Evolutionary conservation across 805 yeast species (phyloP).

Genomic region (baker's yeast (Saccharomyces cerevisiae)): DNA sequence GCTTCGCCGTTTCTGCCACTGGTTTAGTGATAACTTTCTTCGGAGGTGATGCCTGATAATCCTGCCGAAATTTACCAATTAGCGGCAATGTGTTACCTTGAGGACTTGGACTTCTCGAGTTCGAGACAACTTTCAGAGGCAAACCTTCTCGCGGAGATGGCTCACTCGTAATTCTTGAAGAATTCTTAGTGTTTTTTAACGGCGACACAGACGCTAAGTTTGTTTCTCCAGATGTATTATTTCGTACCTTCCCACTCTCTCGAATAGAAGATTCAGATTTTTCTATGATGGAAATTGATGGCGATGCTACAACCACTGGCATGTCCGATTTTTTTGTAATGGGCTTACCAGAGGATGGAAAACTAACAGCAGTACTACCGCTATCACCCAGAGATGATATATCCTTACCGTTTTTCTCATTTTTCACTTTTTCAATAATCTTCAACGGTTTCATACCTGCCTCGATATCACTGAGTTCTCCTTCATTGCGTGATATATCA

Average conservation of each 20-base stretch:
- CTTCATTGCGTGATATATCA: not conserved
- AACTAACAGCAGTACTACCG: not conserved
- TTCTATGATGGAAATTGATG: not conserved
- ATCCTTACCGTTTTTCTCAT: constrained; percentile 5
- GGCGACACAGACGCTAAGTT: not conserved
- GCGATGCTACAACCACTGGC: not conserved
- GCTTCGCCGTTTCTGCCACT: not conserved
- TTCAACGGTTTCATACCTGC: constrained; percentile 57
- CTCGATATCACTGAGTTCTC: constrained; percentile 15
- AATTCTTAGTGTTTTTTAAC: not conserved
- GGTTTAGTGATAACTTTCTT: not conserved
- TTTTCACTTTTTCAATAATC: constrained; percentile 47
- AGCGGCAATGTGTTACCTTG: not conserved
- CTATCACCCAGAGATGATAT: not conserved
- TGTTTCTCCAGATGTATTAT: not conserved
- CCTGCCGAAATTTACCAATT: not conserved
- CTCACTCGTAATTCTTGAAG: not conserved
- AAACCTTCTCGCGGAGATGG: not conserved
- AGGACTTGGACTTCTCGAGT: not conserved
- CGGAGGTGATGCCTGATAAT: not conserved
- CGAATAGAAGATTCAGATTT: not conserved
- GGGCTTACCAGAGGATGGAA: not conserved
- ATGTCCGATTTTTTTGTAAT: not conserved
- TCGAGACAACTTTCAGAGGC: not conserved
- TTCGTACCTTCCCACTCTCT: not conserved